Conservation (phyloP, 2,329 filamentous ascomycete genomes). For the Epichloe elymi region DNA sequence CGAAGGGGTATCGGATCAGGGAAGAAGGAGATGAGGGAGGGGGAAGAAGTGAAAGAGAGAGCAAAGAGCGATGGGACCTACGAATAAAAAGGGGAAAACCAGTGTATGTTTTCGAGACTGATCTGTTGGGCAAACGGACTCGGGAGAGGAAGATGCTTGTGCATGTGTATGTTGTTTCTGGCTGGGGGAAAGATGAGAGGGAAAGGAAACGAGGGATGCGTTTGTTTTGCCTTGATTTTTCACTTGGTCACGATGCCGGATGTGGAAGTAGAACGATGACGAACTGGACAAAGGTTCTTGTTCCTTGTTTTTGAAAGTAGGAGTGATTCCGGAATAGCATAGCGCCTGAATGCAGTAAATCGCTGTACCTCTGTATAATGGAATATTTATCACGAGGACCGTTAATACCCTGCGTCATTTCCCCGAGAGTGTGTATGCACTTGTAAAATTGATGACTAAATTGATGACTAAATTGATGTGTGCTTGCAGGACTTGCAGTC, state of each 20-base stretch:
- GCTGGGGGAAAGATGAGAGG: not conserved
- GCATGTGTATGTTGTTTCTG: not conserved
- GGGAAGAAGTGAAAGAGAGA: not conserved
- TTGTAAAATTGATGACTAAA: no score
- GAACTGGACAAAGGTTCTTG: constrained; percentile 2
- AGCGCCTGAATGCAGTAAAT: constrained; percentile 3
- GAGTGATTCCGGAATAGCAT: constrained; percentile 2
- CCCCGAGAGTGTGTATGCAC: no score
- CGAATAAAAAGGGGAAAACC: not conserved
- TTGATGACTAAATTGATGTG: no score
- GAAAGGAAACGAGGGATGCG: not conserved
- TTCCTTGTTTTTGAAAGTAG: not conserved
- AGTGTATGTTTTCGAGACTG: not conserved
- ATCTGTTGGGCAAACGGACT: not conserved
- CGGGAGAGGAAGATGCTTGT: not conserved
- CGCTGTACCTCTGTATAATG: constrained; percentile 3
- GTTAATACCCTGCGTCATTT: no score
- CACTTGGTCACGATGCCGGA: not conserved
- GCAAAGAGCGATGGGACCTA: not conserved
- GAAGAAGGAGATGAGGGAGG: not conserved
- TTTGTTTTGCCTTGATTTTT: not conserved
- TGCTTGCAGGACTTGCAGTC: no score
- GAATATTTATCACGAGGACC: not conserved
- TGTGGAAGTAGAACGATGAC: not conserved
- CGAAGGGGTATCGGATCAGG: not conserved